Percentiles rank a stretch among this genome's conserved stretches.
These are phyloP conservation scores for Inosperma sp. DNA, from an alignment of 768 basidiomycete genomes.

Conservation along the genomic window DNA sequence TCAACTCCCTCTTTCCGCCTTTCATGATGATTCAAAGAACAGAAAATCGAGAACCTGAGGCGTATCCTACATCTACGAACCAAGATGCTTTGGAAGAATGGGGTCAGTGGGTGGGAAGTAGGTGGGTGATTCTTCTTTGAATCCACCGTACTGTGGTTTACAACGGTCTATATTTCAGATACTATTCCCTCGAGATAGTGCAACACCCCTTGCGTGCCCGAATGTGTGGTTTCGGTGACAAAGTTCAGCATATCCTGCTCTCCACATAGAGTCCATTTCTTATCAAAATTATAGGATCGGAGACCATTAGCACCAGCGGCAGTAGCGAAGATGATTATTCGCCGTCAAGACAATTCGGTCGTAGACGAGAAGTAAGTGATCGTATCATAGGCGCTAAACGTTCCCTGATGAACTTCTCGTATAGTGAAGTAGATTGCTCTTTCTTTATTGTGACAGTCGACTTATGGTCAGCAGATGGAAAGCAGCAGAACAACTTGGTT, in stretches of 20 bases:
- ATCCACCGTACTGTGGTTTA: slow-evolving; percentile 10
- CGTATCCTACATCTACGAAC: slow-evolving; percentile 27
- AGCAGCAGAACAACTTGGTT: slow-evolving; percentile 84
- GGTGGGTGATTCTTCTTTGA: slow-evolving; percentile 37
- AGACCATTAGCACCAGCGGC: slow-evolving; percentile 89
- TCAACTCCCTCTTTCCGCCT: slow-evolving; percentile 12
- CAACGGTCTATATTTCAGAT: slow-evolving; percentile 37
- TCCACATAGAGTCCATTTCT: slow-evolving; percentile 8
- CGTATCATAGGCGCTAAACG: not conserved
- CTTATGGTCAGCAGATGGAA: slow-evolving; percentile 81
- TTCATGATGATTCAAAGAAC: slow-evolving; percentile 63
- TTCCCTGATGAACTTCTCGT: slow-evolving; percentile 14
- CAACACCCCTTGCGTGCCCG: slow-evolving; percentile 88
- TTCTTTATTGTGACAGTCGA: slow-evolving; percentile 93
- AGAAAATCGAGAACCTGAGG: slow-evolving; percentile 40
- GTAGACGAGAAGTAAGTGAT: slow-evolving; percentile 70
- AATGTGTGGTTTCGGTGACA: slow-evolving; percentile 97
- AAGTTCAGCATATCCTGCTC: slow-evolving; percentile 44
- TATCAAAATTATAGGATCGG: slow-evolving; percentile 60
- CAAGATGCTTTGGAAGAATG: slow-evolving; percentile 54
- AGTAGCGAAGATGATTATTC: slow-evolving; percentile 77
- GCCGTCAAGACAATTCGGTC: slow-evolving; percentile 57
- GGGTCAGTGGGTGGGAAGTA: slow-evolving; percentile 66
- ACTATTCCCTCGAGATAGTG: slow-evolving; percentile 79
- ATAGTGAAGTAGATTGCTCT: slow-evolving; percentile 77